Evolutionary conservation across 805 yeast species (phyloP), one percentile per base, ranked within the genome.

Genomic region (Myxozyma monticola): DNA sequence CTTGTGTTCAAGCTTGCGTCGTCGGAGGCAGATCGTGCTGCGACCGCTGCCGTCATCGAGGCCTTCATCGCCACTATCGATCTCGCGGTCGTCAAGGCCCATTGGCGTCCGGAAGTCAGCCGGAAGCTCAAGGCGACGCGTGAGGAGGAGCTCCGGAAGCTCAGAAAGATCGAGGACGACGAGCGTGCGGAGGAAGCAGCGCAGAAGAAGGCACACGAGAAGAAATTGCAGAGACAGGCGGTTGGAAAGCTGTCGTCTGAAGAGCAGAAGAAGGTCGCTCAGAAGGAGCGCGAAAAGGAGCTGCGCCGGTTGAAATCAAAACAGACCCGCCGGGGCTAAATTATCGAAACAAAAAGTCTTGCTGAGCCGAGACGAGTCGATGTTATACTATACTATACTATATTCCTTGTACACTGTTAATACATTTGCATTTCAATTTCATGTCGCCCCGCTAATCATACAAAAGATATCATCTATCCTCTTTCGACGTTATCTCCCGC

Each of bases 71-170:
- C 70, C 49, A 67, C 85, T 15, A 77, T 84, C 45, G 91, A 84
- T 67, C 70, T 73, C 50, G 75, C 77, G 56, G 77, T 83, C 39
- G 68, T 66, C 36, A 75, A 74, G 58, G 75, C 73, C 56, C 73
- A 78, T 45, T 79, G 87, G 71, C 83, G 85, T 66, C 76, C 83
- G 12, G 97, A 89, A 66, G 75, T 89, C 49, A 71, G 81, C 54
- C 85, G 81, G 68, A 91, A 88, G 73, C 76, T 88, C 51, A 80
- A 76, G 65, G 83, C 81, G 64, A 79, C 86, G 44, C 88, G 99
- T 76, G 85, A 82, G 59, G 72, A 68, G 34, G 97, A 90, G 71
- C 63, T 79, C 42, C 69, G 75, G 51, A 88, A 87, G 72, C 73
- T 90, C 58, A 75, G 77, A 61, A 88, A 85, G 71, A 68, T 74